Evolutionary conservation across 768 basidiomycete species (phyloP).

Genomic region (Suillus subluteus): DNA sequence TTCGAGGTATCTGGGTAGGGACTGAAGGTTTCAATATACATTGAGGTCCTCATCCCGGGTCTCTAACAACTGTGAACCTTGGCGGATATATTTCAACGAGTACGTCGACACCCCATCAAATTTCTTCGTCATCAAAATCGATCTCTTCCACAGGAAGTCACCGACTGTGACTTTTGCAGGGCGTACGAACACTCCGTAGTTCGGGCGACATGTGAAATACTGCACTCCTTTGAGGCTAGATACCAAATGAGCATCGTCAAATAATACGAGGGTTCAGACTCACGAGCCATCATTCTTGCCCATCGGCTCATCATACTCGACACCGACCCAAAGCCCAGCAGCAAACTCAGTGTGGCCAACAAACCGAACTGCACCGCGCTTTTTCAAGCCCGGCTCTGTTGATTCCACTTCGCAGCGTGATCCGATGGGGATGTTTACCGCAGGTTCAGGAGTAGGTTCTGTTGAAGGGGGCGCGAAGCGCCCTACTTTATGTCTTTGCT

Average conservation of each 20-base stretch:
- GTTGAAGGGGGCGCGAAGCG: conserved; percentile 72
- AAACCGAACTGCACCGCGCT: conserved; percentile 85
- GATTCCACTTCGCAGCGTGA: conserved; percentile 86
- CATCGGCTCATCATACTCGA: conserved; percentile 94
- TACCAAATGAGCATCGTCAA: background rate
- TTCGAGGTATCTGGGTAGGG: background rate
- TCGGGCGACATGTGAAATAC: conserved; percentile 83
- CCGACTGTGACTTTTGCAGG: conserved; percentile 82
- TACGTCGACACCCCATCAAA: conserved; percentile 26
- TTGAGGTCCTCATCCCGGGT: background rate
- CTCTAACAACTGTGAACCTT: background rate
- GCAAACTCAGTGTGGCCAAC: conserved; percentile 81
- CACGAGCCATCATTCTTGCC: conserved; percentile 97
- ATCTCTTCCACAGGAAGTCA: conserved; percentile 85
- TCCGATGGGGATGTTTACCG: conserved; percentile 61
- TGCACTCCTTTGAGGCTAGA: conserved; percentile 77
- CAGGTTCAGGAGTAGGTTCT: conserved; percentile 30
- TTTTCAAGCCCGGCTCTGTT: conserved; percentile 65
- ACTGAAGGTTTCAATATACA: background rate
- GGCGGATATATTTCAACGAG: background rate
- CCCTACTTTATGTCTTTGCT: conserved; percentile 84
- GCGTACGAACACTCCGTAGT: conserved; percentile 85
- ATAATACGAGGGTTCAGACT: conserved; percentile 37
- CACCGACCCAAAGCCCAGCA: conserved; percentile 80
- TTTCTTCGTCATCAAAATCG: conserved; percentile 76